phyloP scores from a whole-genome alignment of 768 basidiomycete genomes.

The Auriscalpium vulgare region DNA sequence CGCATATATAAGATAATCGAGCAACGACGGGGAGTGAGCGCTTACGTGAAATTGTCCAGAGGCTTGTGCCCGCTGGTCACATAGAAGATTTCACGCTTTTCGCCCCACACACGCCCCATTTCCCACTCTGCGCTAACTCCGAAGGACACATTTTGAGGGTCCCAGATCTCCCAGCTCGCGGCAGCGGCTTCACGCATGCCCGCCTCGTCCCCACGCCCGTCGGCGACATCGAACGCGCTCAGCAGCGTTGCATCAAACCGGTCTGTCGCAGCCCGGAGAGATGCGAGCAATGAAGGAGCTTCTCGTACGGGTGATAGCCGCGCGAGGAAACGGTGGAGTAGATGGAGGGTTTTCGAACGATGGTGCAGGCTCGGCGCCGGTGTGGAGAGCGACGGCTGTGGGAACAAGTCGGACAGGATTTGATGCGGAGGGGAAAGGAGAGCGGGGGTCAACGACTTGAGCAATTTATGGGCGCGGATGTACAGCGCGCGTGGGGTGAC shows the following conservation, averaged over 20 bases:
- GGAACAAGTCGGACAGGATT: constrained; percentile 51
- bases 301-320: constrained; percentile 64
- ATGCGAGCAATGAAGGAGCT: constrained; percentile 54
- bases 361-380: constrained; percentile 28
- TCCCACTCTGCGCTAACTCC: constrained; percentile 63
- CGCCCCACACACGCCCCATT: constrained; percentile 91
- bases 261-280: constrained; percentile 74
- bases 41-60: constrained; percentile 73
- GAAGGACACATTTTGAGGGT: constrained; percentile 22
- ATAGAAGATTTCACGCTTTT: constrained; percentile 93
- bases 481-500: constrained; percentile 47
- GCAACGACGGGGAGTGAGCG: constrained; percentile 6
- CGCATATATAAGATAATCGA: neutral
- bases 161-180: constrained; percentile 81
- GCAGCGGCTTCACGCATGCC: constrained; percentile 78
- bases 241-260: constrained; percentile 82
- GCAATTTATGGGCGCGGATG: constrained; percentile 54
- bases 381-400: constrained; percentile 16
- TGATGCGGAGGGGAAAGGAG: constrained; percentile 59
- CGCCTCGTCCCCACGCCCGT: constrained; percentile 60
- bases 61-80: constrained; percentile 75
- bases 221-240: constrained; percentile 85
- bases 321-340: constrained; percentile 73
- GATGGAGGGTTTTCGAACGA: constrained; percentile 44
- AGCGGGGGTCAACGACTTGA: constrained; percentile 50